Evolutionary conservation across 2,329 filamentous ascomycete genomes (phyloP), one percentile per base, ranked within the genome.

Genomic region (Chaetoscypha palmicola): DNA sequence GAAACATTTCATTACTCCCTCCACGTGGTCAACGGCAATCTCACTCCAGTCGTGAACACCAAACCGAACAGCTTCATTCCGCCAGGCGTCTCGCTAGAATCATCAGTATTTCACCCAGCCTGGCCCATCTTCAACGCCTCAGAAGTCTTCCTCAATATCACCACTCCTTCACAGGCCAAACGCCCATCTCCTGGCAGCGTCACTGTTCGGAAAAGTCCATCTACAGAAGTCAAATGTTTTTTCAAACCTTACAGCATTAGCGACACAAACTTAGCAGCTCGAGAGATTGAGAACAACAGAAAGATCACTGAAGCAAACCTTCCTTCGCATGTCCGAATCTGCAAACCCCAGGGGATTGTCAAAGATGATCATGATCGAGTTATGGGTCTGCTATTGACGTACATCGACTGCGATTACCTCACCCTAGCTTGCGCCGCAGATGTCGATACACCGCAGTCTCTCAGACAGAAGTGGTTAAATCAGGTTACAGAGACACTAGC

Each of bases 311-410:
- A 49, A 34, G 38, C 45, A 16, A 46, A 52, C 35, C 38, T 48
- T 24, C 45, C 37, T 33, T 36, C 26, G 26, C 35, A 41, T 48
- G 37, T 50, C 39, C 51, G 49, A 12, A 47, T 50, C 41, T 50
- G 43, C 31, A 36, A 42, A 28, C 43, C 51, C 14, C 21, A 38
- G 16, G 50, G 50, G 10, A 19, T 55, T 51, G 36, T 52, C 16
- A 43, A 50, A 35, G 45, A 51, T 39, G 50, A 50, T 4, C 21
- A 37, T 24, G 36, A 43, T 32, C 30, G 26, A 30, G 24, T 52
- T 36, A 45, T 55, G n/a, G 51, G 51, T 5, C 32, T 55, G 34
- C 39, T 55, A 21, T 48, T 54, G 17, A 46, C 42, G n/a, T 52
- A 52, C 46, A 38, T 54, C 35, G 49, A 55, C 2, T 48, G 49